Evolutionary conservation across 495 filamentous ascomycete species (phyloP), one percentile per base, ranked within the genome.

Genomic region (Penicillium arizonense): DNA sequence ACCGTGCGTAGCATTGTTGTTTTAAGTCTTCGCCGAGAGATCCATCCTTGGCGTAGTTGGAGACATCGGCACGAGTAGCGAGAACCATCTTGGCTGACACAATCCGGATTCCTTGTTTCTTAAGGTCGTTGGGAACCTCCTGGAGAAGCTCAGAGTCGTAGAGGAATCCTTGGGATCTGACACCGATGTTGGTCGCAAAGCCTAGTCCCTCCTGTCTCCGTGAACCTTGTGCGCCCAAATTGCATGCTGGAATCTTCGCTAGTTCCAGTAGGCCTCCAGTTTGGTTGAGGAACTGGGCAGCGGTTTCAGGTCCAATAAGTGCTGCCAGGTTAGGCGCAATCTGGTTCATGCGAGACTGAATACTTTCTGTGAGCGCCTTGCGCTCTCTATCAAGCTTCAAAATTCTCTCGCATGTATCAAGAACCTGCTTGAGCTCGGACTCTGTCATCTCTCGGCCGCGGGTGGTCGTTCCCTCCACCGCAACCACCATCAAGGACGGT

Each of bases 261-360:
- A 98, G 82, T 49, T 91, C 91, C 5, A 83, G 87, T 23, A 98
- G 72, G 18, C 94, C 94, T 57, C 94, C 95, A 1, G 89, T 85
- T 53, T 89, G 90, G 69, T 97, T 98, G 55, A 98, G 88, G 23
- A 98, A 82, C 72, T 97, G 94, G 20, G 94, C 95, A 21, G 95
- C 93, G 8, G 92, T 97, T n/a, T 96, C 80, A 2, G 93, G 91
- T 38, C 95, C 94, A 50, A 98, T 87, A 28, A 98, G 81, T 14
- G 84, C 85, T n/a, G 95, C 95, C 33, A 97, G 75, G 59, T 98
- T 98, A 8, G 94, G 94, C 10, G 95, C 94, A 61, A 96, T 97
- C 41, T 96, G 80, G 58, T 84, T 93, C 89, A 98, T 97, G 53
- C 94, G 90, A 32, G 92, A 96, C 73, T 96, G 87, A n/a, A 97